These are phyloP conservation scores for Pogostemon cablin DNA, from an alignment of 257 asterid species.

Conservation along the genomic window DNA sequence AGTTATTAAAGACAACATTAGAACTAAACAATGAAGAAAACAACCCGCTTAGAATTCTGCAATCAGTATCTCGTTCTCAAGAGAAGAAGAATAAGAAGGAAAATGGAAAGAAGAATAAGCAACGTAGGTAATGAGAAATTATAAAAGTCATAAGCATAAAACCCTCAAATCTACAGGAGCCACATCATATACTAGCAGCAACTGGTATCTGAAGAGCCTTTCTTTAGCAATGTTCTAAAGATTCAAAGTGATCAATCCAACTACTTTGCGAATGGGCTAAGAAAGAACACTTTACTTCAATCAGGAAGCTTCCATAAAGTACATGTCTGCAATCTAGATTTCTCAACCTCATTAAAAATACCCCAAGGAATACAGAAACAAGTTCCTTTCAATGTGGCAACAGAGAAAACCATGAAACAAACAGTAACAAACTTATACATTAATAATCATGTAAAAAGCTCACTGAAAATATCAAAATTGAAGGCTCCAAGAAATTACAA, in stretches of 20 bases:
- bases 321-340: conserved; percentile 3
- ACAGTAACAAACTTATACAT: neutral
- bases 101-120: neutral
- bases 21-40: conserved; percentile 1
- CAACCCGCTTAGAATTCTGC: neutral
- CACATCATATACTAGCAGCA: conserved; percentile 6
- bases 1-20: neutral
- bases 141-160: neutral
- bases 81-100: neutral
- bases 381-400: conserved; percentile 9
- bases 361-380: conserved; percentile 6
- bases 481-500: conserved; percentile 10
- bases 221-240: conserved; percentile 5
- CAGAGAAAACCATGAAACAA: conserved; percentile 10
- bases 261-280: neutral
- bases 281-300: neutral
- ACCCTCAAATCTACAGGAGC: neutral
- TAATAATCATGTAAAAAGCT: conserved; percentile 3
- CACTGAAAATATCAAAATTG: neutral
- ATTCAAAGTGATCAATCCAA: conserved; percentile 4
- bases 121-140: neutral
- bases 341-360: conserved; percentile 18
- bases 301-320: neutral
- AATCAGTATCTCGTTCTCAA: conserved; percentile 10
- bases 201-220: conserved; percentile 1